phyloP scores from a whole-genome alignment of 495 filamentous ascomycete genomes.

The Corynascus novoguineensis region DNA sequence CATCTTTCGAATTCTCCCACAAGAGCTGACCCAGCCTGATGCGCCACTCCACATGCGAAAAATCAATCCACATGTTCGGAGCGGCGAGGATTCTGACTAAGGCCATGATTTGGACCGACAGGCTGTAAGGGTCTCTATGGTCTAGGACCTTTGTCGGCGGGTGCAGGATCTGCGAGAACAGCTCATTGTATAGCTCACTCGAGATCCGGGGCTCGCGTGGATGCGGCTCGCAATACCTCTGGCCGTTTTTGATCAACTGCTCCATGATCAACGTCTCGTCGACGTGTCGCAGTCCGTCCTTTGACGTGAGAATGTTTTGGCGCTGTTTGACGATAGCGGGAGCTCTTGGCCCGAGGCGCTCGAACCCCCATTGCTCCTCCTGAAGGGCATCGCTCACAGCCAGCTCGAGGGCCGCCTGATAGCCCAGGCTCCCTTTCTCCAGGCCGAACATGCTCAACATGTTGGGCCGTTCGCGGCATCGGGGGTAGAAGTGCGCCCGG shows the following conservation, averaged over 20 bases:
- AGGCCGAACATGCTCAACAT: constrained; percentile 70
- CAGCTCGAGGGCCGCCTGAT: constrained; percentile 65
- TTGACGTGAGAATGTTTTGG: constrained; percentile 43
- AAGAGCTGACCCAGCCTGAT: constrained; percentile 74
- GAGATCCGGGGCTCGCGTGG: constrained; percentile 35
- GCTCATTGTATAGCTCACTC: constrained; percentile 52
- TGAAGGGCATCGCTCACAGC: constrained; percentile 57
- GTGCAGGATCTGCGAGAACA: constrained; percentile 54
- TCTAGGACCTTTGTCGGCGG: constrained; percentile 54
- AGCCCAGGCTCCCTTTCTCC: constrained; percentile 72
- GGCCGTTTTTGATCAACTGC: constrained; percentile 44
- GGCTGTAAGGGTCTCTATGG: constrained; percentile 52
- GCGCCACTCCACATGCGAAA: constrained; percentile 74
- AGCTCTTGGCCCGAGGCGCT: constrained; percentile 38
- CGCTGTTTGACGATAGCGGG: constrained; percentile 43
- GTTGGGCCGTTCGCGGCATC: constrained; percentile 58
- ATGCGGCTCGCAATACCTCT: constrained; percentile 40
- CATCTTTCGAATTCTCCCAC: constrained; percentile 58
- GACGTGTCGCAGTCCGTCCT: constrained; percentile 46
- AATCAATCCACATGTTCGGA: constrained; percentile 66
- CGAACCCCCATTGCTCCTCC: constrained; percentile 47
- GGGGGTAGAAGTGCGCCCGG: constrained; percentile 52
- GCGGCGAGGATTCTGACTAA: constrained; percentile 51
- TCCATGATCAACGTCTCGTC: constrained; percentile 49
- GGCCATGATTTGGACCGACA: constrained; percentile 54